Percentiles rank a stretch among this genome's conserved stretches.
Evolutionary conservation across 352 stramenopile genomes (phyloP).

Genomic region (Globisporangium yorkense): DNA sequence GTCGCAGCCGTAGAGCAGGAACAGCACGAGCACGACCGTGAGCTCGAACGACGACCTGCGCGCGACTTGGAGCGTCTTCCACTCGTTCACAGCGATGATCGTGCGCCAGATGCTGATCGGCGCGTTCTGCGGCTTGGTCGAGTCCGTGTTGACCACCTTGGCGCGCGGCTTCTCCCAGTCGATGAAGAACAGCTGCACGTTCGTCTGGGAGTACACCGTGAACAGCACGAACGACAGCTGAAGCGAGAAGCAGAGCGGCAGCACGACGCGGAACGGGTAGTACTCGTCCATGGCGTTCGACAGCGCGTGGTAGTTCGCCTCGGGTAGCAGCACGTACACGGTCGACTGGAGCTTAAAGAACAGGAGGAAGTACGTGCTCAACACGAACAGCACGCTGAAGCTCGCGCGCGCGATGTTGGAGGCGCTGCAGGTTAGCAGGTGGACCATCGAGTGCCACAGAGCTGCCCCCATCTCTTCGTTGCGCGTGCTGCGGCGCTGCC

Average conservation of each 20-base stretch:
- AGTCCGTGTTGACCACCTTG: slow-evolving; percentile 56
- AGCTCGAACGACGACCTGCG: slow-evolving; percentile 78
- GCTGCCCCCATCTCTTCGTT: slow-evolving; percentile 57
- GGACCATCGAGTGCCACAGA: slow-evolving; percentile 39
- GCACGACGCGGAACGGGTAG: slow-evolving; percentile 74
- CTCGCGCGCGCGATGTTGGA: slow-evolving; percentile 35
- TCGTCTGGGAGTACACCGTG: slow-evolving; percentile 74
- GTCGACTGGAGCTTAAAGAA: slow-evolving; percentile 92
- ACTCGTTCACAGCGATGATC: slow-evolving; percentile 93
- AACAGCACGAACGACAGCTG: slow-evolving; percentile 72
- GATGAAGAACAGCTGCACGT: slow-evolving; percentile 87
- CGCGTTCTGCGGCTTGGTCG: slow-evolving; percentile 30
- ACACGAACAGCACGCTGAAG: slow-evolving; percentile 61
- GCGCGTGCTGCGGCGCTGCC: slow-evolving; percentile 71
- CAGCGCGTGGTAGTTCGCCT: slow-evolving; percentile 41
- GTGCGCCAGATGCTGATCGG: slow-evolving; percentile 91
- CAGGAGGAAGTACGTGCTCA: slow-evolving; percentile 89
- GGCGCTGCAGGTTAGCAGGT: slow-evolving; percentile 29
- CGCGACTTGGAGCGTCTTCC: slow-evolving; percentile 85
- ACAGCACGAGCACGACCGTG: slow-evolving; percentile 80
- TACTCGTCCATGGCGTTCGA: slow-evolving; percentile 76
- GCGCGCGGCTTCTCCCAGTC: slow-evolving; percentile 91
- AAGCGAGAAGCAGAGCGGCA: slow-evolving; percentile 78
- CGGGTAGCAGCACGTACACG: slow-evolving; percentile 87
- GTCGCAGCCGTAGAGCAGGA: slow-evolving; percentile 83